A percentile compares a stretch with the other conserved stretches of the same genome.
phyloP scores from a whole-genome alignment of 1,139 yeast species.

The Diutina rugosa region DNA sequence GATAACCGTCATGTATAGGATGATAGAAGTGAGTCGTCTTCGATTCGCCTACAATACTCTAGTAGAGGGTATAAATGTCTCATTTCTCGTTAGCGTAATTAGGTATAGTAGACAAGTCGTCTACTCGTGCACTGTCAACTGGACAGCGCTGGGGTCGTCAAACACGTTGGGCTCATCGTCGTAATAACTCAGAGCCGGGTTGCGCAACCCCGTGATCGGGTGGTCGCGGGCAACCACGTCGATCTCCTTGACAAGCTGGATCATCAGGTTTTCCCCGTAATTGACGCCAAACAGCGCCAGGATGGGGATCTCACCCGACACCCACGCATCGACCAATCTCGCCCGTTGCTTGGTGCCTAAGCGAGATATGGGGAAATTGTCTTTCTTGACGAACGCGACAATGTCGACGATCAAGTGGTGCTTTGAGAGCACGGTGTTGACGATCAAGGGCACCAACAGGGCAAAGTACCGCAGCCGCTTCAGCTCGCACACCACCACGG shows the following conservation, averaged over 20 bases:
- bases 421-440: slow-evolving; percentile 63
- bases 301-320: slow-evolving; percentile 33
- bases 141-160: not conserved
- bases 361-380: slow-evolving; percentile 55
- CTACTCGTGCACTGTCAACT: not conserved
- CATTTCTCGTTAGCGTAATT: not conserved
- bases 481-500: slow-evolving; percentile 70
- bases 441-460: slow-evolving; percentile 72
- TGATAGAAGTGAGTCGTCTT: too few species aligned
- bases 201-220: slow-evolving; percentile 29
- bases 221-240: slow-evolving; percentile 29
- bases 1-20: too few species aligned
- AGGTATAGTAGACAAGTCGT: not conserved
- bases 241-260: slow-evolving; percentile 38
- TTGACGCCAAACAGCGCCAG: slow-evolving; percentile 38
- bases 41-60: too few species aligned
- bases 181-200: slow-evolving; percentile 32
- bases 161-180: slow-evolving; percentile 9
- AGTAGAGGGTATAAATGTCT: not conserved
- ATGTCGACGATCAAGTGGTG: slow-evolving; percentile 83
- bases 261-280: slow-evolving; percentile 54
- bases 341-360: slow-evolving; percentile 70
- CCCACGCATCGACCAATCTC: slow-evolving; percentile 47
- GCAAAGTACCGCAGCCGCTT: slow-evolving; percentile 40
- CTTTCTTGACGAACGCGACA: slow-evolving; percentile 63